Percentiles rank a stretch among this genome's conserved stretches.
Conservation (phyloP, 805 yeast genomes). For the Pichia occidentalis region DNA sequence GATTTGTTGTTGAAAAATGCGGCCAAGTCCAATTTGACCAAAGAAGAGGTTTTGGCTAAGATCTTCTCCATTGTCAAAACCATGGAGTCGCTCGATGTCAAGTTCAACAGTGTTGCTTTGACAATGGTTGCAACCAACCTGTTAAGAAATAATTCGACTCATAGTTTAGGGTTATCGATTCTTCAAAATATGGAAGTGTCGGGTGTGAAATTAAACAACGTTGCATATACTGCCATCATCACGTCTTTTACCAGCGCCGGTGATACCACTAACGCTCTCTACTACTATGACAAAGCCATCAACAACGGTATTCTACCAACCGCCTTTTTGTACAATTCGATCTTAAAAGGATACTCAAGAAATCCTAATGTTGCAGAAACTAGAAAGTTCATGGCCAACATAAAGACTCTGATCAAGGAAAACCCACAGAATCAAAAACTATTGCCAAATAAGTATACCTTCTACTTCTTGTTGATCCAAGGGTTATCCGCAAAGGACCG, state of each 20-base stretch:
- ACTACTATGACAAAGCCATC: conserved; percentile 33
- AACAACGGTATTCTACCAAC: conserved; percentile 30
- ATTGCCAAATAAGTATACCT: conserved; percentile 45
- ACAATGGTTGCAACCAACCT: conserved; percentile 51
- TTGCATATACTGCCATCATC: conserved; percentile 41
- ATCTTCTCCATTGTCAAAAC: conserved; percentile 27
- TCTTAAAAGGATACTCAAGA: conserved; percentile 43
- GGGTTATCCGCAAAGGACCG: conserved; percentile 30
- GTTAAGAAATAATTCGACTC: conserved; percentile 38
- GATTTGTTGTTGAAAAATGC: conserved; percentile 48
- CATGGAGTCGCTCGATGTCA: conserved; percentile 34
- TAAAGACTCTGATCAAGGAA: conserved; percentile 22
- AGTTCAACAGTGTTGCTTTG: conserved; percentile 38
- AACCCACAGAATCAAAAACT: conserved; percentile 16
- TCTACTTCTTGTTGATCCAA: conserved; percentile 38
- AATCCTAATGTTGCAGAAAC: conserved; percentile 32
- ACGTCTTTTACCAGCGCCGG: conserved; percentile 41
- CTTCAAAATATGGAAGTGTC: conserved; percentile 35
- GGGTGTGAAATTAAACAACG: conserved; percentile 30
- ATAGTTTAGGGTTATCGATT: conserved; percentile 45
- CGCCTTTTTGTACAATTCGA: conserved; percentile 37
- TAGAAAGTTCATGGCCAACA: conserved; percentile 32
- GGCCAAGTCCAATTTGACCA: conserved; percentile 34
- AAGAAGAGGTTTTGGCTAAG: conserved; percentile 30
- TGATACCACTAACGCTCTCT: conserved; percentile 35